Base-by-base conservation (phyloP, 495 filamentous ascomycete genomes). In the Cudoniella acicularis region DNA sequence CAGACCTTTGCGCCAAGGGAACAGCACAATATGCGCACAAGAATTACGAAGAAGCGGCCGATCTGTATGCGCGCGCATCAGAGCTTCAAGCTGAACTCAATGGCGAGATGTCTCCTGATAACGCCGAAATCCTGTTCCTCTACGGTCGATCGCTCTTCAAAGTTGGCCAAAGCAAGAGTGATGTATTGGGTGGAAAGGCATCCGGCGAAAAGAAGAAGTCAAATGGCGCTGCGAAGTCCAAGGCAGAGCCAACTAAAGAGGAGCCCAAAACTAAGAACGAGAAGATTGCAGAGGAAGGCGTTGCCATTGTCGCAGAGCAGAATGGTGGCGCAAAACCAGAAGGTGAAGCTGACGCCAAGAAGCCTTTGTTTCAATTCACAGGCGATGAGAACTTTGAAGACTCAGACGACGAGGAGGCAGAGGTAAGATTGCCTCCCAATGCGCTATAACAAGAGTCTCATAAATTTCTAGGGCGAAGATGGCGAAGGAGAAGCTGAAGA, bases 111-210 rank as follows among this genome's bases (percentile, higher is more conserved):
- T 86, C 84, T 46, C 82, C 89, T 3, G 84, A 88, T 27, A 98
- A 99, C 63, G 93, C 92, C 16, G 92, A 96, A 66, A 77, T 99
- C 25, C 83, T 98, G 16, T 99, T 91, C 70, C 81, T 87, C 53
- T 99, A 99, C 73, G 94, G 95, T 17, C 89, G 92, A 66, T 87
- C 89, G 42, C 79, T 98, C 16, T 96, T 94, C 78, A 89, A 93
- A 67, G 88, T 96, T 56, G 94, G 92, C 18, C 87, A 97, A 63
- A 87, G 83, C 72, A 96, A 94, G 68, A 96, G 90, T 67, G 93
- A 97, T 70, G 93, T 98, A 24, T 79, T 98, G 27, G 94, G 94
- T 59, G 87, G 85, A 9, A 89, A 88, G 67, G 86, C 92, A 0
- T 77, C 77, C 1, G 85, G 67, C 17, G 66, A 89, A 51, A 84